Evolutionary conservation across 73 alveolate genomes (phyloP).

Genomic region (Blepharisma stoltei): DNA sequence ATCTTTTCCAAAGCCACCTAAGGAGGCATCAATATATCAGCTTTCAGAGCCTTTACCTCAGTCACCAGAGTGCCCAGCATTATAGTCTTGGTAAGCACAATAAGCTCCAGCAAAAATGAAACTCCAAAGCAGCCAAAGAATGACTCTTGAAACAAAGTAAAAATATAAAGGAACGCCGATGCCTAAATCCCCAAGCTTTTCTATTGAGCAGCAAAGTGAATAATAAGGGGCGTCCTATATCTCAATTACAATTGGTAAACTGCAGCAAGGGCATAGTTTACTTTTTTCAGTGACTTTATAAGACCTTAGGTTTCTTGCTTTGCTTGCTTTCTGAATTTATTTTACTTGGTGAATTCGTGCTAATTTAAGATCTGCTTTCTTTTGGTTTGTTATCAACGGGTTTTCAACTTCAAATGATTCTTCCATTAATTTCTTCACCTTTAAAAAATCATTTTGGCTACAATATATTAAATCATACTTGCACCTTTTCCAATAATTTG

Average conservation of each 20-base stretch:
- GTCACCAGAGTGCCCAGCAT: neutral
- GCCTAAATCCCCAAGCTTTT: constrained; percentile 26
- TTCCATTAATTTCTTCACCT: too few species aligned
- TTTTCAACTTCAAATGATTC: too few species aligned
- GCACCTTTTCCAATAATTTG: too few species aligned
- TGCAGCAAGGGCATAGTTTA: constrained; percentile 17
- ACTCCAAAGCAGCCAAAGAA: neutral
- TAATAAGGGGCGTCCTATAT: neutral
- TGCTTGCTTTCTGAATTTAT: constrained; percentile 5
- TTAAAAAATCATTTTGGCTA: too few species aligned
- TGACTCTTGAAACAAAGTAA: neutral
- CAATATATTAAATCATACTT: too few species aligned
- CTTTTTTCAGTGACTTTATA: neutral
- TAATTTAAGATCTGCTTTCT: constrained; percentile 14
- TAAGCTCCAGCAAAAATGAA: neutral
- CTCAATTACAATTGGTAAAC: neutral
- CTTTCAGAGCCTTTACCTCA: neutral
- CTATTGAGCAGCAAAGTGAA: neutral
- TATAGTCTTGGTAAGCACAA: neutral
- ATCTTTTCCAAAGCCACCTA: neutral
- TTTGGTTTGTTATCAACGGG: too few species aligned
- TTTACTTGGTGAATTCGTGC: neutral
- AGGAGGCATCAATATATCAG: neutral
- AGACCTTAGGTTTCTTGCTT: neutral
- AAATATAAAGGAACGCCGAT: constrained; percentile 27